Evolutionary conservation across 768 basidiomycete genomes (phyloP).

Genomic region (Kondoa subrosea): DNA sequence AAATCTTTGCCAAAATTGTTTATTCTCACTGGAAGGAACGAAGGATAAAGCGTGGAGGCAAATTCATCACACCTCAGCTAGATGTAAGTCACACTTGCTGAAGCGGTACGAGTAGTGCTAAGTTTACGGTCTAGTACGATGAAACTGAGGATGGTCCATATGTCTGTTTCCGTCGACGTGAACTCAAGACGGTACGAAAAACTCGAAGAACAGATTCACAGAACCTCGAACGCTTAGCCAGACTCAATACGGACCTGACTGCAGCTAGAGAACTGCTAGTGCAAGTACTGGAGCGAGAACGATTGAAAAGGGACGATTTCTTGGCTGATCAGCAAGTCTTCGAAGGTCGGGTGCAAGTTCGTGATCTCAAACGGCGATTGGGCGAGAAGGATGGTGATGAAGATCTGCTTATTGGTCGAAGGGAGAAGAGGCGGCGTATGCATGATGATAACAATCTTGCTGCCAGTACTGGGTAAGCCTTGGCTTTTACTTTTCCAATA

Average conservation of each 20-base stretch:
- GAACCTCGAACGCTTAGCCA: constrained; percentile 70
- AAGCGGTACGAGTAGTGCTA: constrained; percentile 8
- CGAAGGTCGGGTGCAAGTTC: constrained; percentile 57
- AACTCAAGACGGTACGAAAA: constrained; percentile 84
- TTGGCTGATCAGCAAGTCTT: constrained; percentile 50
- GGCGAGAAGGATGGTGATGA: constrained; percentile 35
- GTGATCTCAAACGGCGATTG: constrained; percentile 60
- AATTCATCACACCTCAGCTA: constrained; percentile 66
- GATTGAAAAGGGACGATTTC: constrained; percentile 50
- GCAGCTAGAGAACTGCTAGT: constrained; percentile 57
- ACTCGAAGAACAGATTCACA: constrained; percentile 79
- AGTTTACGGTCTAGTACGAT: constrained; percentile 44
- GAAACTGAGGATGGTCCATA: constrained; percentile 78
- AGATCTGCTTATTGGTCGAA: constrained; percentile 28
- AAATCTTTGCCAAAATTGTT: constrained; percentile 37
- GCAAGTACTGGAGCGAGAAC: constrained; percentile 54
- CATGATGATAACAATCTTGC: constrained; percentile 13
- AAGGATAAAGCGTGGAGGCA: constrained; percentile 59
- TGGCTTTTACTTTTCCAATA: neutral
- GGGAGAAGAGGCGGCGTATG: constrained; percentile 26
- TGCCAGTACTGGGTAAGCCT: constrained; percentile 1
- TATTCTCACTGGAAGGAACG: constrained; percentile 86
- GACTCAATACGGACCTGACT: constrained; percentile 58
- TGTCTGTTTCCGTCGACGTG: constrained; percentile 88
- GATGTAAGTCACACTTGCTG: constrained; percentile 58